phyloP scores from a whole-genome alignment of 768 basidiomycete species.

The Mrakia frigida region DNA sequence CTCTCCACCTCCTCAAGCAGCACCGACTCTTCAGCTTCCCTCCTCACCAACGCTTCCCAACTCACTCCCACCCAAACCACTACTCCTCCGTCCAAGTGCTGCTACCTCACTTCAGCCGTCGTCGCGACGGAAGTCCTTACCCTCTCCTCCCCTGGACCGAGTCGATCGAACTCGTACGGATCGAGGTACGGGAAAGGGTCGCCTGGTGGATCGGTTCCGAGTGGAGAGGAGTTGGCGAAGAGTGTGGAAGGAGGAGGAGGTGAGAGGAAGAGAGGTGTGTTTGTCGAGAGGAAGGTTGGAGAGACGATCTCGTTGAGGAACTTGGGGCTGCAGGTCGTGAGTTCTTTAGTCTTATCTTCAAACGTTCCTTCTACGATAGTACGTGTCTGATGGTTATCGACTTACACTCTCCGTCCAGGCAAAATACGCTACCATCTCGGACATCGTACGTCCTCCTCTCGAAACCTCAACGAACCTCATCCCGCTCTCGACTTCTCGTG shows the following conservation, averaged over 20 bases:
- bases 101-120: constrained; percentile 27
- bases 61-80: constrained; percentile 19
- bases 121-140: constrained; percentile 21
- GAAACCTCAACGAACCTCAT: too few relatives aligned
- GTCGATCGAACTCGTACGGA: constrained; percentile 20
- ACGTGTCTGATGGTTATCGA: too few relatives aligned
- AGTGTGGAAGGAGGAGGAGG: not conserved
- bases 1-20: constrained; percentile 34
- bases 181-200: constrained; percentile 1
- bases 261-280: constrained; percentile 11
- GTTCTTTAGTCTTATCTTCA: constrained; percentile 39
- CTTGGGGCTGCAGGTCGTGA: constrained; percentile 81
- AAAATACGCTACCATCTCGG: constrained; percentile 80
- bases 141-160: constrained; percentile 2
- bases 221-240: not conserved
- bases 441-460: constrained; percentile 51
- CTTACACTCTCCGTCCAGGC: constrained; percentile 49
- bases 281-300: constrained; percentile 24
- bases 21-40: constrained; percentile 35
- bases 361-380: not conserved
- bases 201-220: not conserved
- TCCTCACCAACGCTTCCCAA: constrained; percentile 16
- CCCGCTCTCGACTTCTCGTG: too few relatives aligned
- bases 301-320: constrained; percentile 50
- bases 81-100: constrained; percentile 8